Evolutionary conservation across 2,329 filamentous ascomycete species (phyloP), one percentile per base, ranked within the genome.

Genomic region (Beauveria asiatica): DNA sequence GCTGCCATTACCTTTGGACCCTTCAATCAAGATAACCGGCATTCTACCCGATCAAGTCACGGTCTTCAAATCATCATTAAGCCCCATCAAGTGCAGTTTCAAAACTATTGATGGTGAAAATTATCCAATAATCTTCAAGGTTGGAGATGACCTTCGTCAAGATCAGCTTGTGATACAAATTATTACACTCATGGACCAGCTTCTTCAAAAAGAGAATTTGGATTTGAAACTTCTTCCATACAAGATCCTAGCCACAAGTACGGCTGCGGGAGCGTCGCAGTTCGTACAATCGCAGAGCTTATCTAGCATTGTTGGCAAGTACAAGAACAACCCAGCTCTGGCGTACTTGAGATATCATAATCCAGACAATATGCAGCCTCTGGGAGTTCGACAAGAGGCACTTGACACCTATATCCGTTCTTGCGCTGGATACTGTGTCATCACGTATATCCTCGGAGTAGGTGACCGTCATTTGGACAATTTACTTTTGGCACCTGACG

Each of bases 141-240:
- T 92, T 1, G 94, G 94, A 41, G 94, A 99, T 70, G 94, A 99
- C 70, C 80, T 99, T 56, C 89, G 94, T 16, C 94, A 99, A 74
- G 94, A 99, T 70, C 94, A 99, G 70, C 83, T 99, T 2, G 93
- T 99, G 41, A 95, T 99, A 59, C 94, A 85, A 69, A 97, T 97
- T 69, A 97, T 99, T 71, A 96, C 91, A 0, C 82, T 99, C 17
- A 99, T 99, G 94, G 94, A 99, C 68, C 90, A 93, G 61, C 83
- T 99, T 1, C 81, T 99, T 5, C 90, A 90, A 62, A 97, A 97
- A 70, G 94, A 99, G 70, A 97, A 99, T 63, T 80, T 99, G 10
- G 94, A 99, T 70, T 81, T 99, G 49, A 97, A 95, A 70, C 81
- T 99, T 1, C 93, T 93, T 0, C 94, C 94, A 0, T 99, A 99